Percentiles rank a stretch among this genome's conserved stretches.
Evolutionary conservation across 108 stramenopile genomes (phyloP).

Genomic region (Craspedostauros australis): DNA sequence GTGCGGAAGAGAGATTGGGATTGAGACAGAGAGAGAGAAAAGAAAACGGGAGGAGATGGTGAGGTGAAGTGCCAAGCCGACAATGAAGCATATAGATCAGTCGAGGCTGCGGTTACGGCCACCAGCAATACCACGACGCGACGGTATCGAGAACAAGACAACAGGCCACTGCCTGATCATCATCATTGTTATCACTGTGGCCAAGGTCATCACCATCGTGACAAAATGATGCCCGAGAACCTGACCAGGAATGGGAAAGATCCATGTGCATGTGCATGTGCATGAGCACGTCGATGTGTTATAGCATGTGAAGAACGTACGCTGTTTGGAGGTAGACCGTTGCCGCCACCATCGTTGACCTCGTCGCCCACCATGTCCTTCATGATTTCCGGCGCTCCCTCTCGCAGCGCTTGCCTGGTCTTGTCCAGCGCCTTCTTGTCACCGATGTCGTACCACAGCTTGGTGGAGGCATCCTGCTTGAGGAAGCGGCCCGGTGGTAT

Average conservation of each 20-base stretch:
- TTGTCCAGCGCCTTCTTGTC: conserved; percentile 87
- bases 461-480: conserved; percentile 71
- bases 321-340: conserved; percentile 2
- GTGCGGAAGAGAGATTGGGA: too few species aligned
- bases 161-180: too few species aligned
- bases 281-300: neutral
- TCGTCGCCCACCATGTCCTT: conserved; percentile 38
- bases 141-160: too few species aligned
- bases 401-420: conserved; percentile 79
- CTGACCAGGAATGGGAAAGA: too few species aligned
- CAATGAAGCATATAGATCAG: too few species aligned
- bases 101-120: too few species aligned
- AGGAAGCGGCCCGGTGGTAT: conserved; percentile 80
- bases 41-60: too few species aligned
- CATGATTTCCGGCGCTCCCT: conserved; percentile 75
- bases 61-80: too few species aligned
- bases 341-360: conserved; percentile 10
- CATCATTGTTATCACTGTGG: neutral
- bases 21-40: too few species aligned
- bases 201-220: neutral
- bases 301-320: conserved; percentile 9
- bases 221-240: too few species aligned
- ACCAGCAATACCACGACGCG: too few species aligned
- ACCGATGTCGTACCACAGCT: conserved; percentile 82
- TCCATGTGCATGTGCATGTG: neutral